Evolutionary conservation across 1,139 yeast species (phyloP).

Genomic region (Blastobotrys arbuscula): DNA sequence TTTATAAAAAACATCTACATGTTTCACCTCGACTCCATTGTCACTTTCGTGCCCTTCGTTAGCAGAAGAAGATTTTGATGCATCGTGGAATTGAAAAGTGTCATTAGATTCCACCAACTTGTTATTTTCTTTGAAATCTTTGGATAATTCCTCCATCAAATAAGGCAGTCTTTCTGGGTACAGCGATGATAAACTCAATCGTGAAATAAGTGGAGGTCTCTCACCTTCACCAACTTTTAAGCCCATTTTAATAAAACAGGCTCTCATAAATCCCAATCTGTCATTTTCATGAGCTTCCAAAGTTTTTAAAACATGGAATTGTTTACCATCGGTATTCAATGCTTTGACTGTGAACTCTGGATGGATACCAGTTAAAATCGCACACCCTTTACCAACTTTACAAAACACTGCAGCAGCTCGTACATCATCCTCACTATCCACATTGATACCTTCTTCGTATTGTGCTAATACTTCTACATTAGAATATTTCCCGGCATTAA

Average conservation of each 20-base stretch:
- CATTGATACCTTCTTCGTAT: constrained; percentile 46
- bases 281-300: constrained; percentile 42
- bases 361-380: constrained; percentile 78
- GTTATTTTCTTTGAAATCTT: constrained; percentile 41
- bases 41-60: constrained; percentile 37
- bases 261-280: constrained; percentile 52
- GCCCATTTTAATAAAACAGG: constrained; percentile 55
- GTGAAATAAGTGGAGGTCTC: constrained; percentile 50
- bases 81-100: constrained; percentile 30
- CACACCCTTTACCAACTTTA: constrained; percentile 68
- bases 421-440: constrained; percentile 27
- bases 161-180: constrained; percentile 24
- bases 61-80: constrained; percentile 3
- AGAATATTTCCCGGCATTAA: constrained; percentile 55
- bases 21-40: constrained; percentile 51
- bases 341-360: constrained; percentile 73
- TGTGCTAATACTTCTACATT: constrained; percentile 64
- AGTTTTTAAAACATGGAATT: constrained; percentile 34
- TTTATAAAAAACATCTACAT: constrained; percentile 43
- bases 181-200: constrained; percentile 41
- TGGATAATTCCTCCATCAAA: constrained; percentile 32
- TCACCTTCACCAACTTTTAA: constrained; percentile 53
- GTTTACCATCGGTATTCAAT: constrained; percentile 32
- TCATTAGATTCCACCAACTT: constrained; percentile 50
- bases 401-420: constrained; percentile 58